phyloP scores from a whole-genome alignment of 164 flowering plant genomes.

The Malania oleifera region DNA sequence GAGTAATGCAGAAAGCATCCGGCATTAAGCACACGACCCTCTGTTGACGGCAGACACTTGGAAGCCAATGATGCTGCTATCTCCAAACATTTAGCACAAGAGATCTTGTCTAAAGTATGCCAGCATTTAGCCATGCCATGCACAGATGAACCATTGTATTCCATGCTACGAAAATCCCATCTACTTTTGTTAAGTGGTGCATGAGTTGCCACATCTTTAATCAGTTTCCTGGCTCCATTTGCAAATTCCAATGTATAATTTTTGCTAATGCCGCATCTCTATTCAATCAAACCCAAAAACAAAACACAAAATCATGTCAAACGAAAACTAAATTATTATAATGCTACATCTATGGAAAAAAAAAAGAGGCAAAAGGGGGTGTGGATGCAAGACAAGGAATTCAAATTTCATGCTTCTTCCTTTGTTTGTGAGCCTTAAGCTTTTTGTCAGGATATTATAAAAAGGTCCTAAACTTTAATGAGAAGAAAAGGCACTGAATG shows the following conservation, averaged over 20 bases:
- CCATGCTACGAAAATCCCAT: background rate
- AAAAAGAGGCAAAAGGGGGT: too few species aligned
- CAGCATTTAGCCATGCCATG: conserved; percentile 29
- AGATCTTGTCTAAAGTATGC: conserved; percentile 6
- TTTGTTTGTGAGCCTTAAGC: too few species aligned
- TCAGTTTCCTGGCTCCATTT: background rate
- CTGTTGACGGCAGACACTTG: conserved; percentile 23
- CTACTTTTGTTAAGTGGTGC: conserved; percentile 11
- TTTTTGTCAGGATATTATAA: too few species aligned
- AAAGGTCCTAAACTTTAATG: too few species aligned
- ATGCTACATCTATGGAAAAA: background rate
- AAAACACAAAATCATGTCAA: background rate
- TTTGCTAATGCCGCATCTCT: conserved; percentile 18
- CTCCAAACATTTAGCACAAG: conserved; percentile 19
- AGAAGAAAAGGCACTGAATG: too few species aligned
- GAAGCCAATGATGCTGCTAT: conserved; percentile 11
- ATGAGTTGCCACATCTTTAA: background rate
- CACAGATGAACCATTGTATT: background rate
- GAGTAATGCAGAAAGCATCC: conserved; percentile 33
- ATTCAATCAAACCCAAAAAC: background rate
- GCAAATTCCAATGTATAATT: background rate
- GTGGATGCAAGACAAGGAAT: too few species aligned
- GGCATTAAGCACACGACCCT: conserved; percentile 22
- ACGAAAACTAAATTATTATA: background rate
- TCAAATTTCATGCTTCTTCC: too few species aligned